Conservation (phyloP, 208 protist species). For the Leishmania aethiopica region DNA sequence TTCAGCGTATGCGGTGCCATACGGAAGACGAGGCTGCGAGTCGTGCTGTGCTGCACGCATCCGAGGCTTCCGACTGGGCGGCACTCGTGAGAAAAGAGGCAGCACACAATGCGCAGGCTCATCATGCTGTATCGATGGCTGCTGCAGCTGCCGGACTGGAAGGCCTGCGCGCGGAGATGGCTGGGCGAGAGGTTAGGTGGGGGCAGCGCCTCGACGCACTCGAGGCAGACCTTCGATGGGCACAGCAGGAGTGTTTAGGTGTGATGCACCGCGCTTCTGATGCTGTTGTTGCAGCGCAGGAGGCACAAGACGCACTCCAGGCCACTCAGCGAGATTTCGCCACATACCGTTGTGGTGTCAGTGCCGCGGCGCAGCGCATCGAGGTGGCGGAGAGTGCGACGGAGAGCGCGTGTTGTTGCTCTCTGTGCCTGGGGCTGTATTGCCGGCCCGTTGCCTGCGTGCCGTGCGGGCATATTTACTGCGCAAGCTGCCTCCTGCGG, state of each 20-base stretch:
- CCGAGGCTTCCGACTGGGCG: background rate
- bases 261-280: background rate
- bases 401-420: slow-evolving; percentile 77
- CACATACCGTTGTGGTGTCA: slow-evolving; percentile 25
- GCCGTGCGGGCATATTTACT: slow-evolving; percentile 91
- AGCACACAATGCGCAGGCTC: background rate
- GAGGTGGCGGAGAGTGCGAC: slow-evolving; percentile 74
- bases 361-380: slow-evolving; percentile 55
- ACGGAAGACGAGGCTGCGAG: background rate
- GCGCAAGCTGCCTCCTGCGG: slow-evolving; percentile 56
- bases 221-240: background rate
- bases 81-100: background rate
- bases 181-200: background rate
- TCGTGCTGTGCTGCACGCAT: slow-evolving; percentile 1
- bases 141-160: slow-evolving; percentile 5
- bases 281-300: slow-evolving; percentile 10
- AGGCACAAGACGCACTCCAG: slow-evolving; percentile 12
- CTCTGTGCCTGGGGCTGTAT: slow-evolving; percentile 70
- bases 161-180: background rate
- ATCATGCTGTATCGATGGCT: background rate
- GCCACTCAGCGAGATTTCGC: background rate
- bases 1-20: background rate
- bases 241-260: background rate
- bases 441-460: slow-evolving; percentile 62
- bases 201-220: background rate